These are phyloP conservation scores for Knoxdaviesia proteae DNA, from an alignment of 2,329 filamentous ascomycete species.

Conservation along the genomic window DNA sequence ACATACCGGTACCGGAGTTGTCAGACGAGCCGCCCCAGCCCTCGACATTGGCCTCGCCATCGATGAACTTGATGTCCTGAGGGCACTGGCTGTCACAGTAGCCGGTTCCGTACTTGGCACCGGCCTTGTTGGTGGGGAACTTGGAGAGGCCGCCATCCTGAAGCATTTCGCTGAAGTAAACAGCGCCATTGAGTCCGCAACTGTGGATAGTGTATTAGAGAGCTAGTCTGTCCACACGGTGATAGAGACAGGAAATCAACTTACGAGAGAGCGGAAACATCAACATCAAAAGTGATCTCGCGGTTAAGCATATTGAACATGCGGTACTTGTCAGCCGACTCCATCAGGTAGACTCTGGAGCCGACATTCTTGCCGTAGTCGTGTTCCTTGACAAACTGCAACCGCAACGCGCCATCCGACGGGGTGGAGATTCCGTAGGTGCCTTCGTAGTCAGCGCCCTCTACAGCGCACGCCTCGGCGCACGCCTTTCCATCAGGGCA, in stretches of 20 bases:
- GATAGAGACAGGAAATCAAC: too few species aligned
- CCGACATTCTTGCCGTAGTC: constrained; percentile 18
- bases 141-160: constrained; percentile 25
- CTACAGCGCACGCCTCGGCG: constrained; percentile 22
- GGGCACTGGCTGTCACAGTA: constrained; percentile 29
- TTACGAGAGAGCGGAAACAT: constrained; percentile 30
- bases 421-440: constrained; percentile 26
- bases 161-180: constrained; percentile 36
- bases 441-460: constrained; percentile 21
- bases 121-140: constrained; percentile 21
- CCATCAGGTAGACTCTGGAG: constrained; percentile 37
- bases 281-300: constrained; percentile 47
- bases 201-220: constrained; percentile 6
- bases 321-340: constrained; percentile 29
- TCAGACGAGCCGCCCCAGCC: constrained; percentile 22
- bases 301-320: constrained; percentile 37
- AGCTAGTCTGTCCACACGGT: too few species aligned
- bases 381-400: constrained; percentile 29
- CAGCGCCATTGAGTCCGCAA: constrained; percentile 45
- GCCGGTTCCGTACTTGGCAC: constrained; percentile 33
- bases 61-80: constrained; percentile 26
- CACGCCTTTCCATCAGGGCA: constrained; percentile 20
- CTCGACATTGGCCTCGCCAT: constrained; percentile 20
- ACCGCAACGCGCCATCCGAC: constrained; percentile 19
- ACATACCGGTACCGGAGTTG: constrained; percentile 24